Evolutionary conservation across 129 eudicot genomes (phyloP), one percentile per base, ranked within the genome.

Genomic region (Oenanthe sinensis): DNA sequence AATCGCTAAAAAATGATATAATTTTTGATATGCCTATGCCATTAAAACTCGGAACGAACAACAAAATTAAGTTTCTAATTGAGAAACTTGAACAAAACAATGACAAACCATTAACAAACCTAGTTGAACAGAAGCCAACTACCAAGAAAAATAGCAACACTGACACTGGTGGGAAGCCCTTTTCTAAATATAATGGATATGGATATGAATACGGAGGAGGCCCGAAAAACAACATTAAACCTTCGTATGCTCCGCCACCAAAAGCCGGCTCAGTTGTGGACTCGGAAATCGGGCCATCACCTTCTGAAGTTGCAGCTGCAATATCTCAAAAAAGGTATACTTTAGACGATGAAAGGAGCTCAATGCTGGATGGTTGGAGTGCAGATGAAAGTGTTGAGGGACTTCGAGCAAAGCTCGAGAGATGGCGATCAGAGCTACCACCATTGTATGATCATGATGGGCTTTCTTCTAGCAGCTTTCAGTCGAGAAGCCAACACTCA

Each of bases 331-430:
- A 52, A 65, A 82, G 75, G 63, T 89, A 89, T 76, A 88, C 89
- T 8, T 24, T 85, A 17, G 90, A 88, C 5, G 96, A 90, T 42
- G 84, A 83, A 3, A 58, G 81, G 54, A 90, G 96, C 85, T 90
- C 92, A 0, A 83, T 90, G 20, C 75, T 90, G 86, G 92, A 90
- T 43, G 96, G 90, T 26, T 88, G 96, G 96, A 90, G 92, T 47
- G 9, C 83, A 68, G 86, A 88, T 17, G 92, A 85, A 30, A 90
- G 92, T 44, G 90, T 82, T 4, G 96, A 90, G 78, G 96, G 96
- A 50, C 81, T 90, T 6, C 82, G 82, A 45, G 79, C 96, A 5
- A 90, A 90, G 86, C 88, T 90, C 0, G 92, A 88, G 81, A 81
- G 96, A 81, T 90, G 96, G 96, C 68, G 96, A 72, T 79, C 76